Base-by-base conservation (phyloP, 2,329 filamentous ascomycete species). In the Proliferodiscus dingleyae region DNA sequence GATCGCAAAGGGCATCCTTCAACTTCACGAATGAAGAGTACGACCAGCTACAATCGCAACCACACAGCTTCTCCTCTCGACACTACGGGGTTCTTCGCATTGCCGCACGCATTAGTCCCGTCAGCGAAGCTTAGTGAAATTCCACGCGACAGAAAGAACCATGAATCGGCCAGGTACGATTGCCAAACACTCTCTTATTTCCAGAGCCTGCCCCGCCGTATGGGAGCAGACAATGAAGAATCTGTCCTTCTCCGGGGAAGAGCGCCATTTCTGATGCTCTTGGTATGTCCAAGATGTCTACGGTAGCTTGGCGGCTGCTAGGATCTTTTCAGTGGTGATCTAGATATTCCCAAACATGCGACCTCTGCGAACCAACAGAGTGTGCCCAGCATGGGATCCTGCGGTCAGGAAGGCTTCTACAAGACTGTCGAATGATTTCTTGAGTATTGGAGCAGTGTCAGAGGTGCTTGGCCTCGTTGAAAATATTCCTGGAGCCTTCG, bases 101-200 rank as follows among this genome's bases (percentile, higher is more conserved):
- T n/a, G n/a, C 42, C 42, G 26, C 41, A 6, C 32, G 16, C 13
- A n/a, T n/a, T 11, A 33, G 32, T 6, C 32, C 21, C 15, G 10
- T 10, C 16, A 33, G 32, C 23, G 32, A 29, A 37, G 11, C n/a
- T 15, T 10, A 19, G 28, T 32, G 19, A 18, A 15, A 36, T 37
- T 5, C 13, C 11, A 32, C n/a, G 21, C 18, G 47, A 22, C 24
- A 37, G 13, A 39, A 32, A 40, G 40, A 46, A 56, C 43, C 45
- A 63, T 63, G 61, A 63, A 63, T 53, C 57, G 61, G 54, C 59
- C 59, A 62, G 60, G 61, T 63, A 62, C 53, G 59, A 43, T 52
- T 41, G 29, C 51, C 48, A 51, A 32, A 52, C 50, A 19, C 47
- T 51, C 48, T 49, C 48, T 54, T 45, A 46, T 50, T 49, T 50